phyloP scores from a whole-genome alignment of 2,329 filamentous ascomycete species.

The Colletotrichum euphorbiae region DNA sequence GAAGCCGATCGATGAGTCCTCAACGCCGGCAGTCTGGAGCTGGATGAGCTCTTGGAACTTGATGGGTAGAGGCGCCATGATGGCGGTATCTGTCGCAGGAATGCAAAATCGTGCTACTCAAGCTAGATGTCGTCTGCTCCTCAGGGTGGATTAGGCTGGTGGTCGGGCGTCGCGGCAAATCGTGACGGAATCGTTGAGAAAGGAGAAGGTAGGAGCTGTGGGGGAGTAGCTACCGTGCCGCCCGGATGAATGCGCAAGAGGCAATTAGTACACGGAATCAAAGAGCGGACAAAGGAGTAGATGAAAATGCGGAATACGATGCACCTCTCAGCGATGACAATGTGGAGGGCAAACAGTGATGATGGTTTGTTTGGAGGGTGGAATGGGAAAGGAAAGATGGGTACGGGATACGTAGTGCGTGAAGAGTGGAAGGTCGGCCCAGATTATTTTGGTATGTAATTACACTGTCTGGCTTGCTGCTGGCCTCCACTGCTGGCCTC shows the following conservation, averaged over 20 bases:
- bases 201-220: conserved; percentile 35
- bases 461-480: conserved; percentile 6
- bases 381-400: conserved; percentile 38
- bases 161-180: conserved; percentile 33
- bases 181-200: conserved; percentile 29
- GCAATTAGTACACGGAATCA: conserved; percentile 42
- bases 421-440: conserved; percentile 31
- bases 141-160: conserved; percentile 18
- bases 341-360: conserved; percentile 41
- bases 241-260: conserved; percentile 38
- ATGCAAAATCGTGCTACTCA: conserved; percentile 18
- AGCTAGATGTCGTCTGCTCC: conserved; percentile 22
- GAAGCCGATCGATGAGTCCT: conserved; percentile 74
- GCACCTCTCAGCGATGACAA: conserved; percentile 42
- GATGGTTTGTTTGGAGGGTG: conserved; percentile 38
- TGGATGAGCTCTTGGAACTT: conserved; percentile 93
- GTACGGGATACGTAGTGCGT: conserved; percentile 41
- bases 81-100: conserved; percentile 39
- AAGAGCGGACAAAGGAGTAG: conserved; percentile 30
- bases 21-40: conserved; percentile 61
- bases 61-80: conserved; percentile 82
- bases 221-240: conserved; percentile 38
- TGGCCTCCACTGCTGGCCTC: conserved; percentile 2
- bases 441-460: conserved; percentile 30
- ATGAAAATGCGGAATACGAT: conserved; percentile 32